phyloP scores from a whole-genome alignment of 2,329 filamentous ascomycete species.

The Calonectria pseudoreteaudii region DNA sequence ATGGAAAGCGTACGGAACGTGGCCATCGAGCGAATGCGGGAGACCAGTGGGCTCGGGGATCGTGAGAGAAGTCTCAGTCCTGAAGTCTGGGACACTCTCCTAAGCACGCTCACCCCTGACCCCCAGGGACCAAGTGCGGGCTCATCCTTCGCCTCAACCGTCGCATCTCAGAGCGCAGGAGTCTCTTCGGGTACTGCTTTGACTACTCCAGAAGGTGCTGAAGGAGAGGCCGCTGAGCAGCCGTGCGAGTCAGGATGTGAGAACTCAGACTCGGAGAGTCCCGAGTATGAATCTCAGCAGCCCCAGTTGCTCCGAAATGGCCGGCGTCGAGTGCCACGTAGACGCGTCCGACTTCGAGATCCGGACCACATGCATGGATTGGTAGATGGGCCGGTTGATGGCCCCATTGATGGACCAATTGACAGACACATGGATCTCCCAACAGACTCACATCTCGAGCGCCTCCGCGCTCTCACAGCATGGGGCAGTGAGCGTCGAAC shows the following conservation, averaged over 20 bases:
- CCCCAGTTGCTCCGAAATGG: slow-evolving; percentile 27
- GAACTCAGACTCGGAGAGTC: slow-evolving; percentile 66
- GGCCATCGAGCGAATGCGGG: slow-evolving; percentile 23
- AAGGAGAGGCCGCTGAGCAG: slow-evolving; percentile 51
- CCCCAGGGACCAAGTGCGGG: slow-evolving; percentile 82
- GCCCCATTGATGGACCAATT: neutral
- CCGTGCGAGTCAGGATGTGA: slow-evolving; percentile 66
- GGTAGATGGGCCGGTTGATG: slow-evolving; percentile 24
- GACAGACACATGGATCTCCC: neutral
- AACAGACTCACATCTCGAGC: slow-evolving; percentile 16
- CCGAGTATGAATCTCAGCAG: slow-evolving; percentile 54
- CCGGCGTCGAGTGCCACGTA: slow-evolving; percentile 28
- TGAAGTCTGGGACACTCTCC: slow-evolving; percentile 83
- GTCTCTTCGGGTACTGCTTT: slow-evolving; percentile 58
- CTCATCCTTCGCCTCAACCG: slow-evolving; percentile 82
- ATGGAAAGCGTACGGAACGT: slow-evolving; percentile 15
- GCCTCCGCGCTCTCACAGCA: slow-evolving; percentile 15
- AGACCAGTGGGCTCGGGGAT: slow-evolving; percentile 82
- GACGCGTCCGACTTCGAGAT: slow-evolving; percentile 33
- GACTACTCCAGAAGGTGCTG: slow-evolving; percentile 48
- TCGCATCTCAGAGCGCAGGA: slow-evolving; percentile 55
- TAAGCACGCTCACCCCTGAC: slow-evolving; percentile 84
- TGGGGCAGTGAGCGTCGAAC: neutral
- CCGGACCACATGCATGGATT: slow-evolving; percentile 32
- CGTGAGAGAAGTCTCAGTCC: slow-evolving; percentile 86